Evolutionary conservation across 1,284 basidiomycete species (phyloP), one percentile per base, ranked within the genome.

Genomic region (Puccinia triticina): DNA sequence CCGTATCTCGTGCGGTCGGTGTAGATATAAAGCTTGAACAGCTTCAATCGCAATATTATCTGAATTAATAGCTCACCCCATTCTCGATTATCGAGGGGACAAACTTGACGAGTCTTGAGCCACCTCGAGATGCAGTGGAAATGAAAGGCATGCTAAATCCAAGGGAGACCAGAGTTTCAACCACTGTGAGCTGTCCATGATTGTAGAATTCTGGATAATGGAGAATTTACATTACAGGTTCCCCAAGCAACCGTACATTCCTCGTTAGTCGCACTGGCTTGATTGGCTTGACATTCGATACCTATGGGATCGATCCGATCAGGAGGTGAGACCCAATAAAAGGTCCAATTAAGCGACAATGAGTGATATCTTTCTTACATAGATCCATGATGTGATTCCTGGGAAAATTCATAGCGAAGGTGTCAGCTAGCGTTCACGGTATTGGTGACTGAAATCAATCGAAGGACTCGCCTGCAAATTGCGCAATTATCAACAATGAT

Each of bases 201-300:
- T 66, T 11, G 16, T 61, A 12, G 1, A 55, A 16, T 34, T n/a
- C 23, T 40, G 0, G 53, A 48, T 34, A 29, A 77, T 10, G 48
- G 75, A 48, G 43, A 48, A 77, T 88, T 93, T 86, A 97, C 96
- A 88, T 99, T 99, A 88, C 96, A 99, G 83, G 96, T 96, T 83
- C 96, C 96, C 96, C 96, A 99, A 0, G 97, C 97, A 5, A 97
- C 96, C 83, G 96, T 98, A 87, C 97, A 99, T 86, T 98, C 96
- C 86, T 98, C 96, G 85, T 92, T 95, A 16, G 94, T 95, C 18
- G 95, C 93, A 32, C 94, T 96, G 12, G 96, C 94, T 88, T 98
- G 97, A 88, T 99, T 99, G 55, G 97, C 97, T 88, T 99, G 97
- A 88, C 97, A 99, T 88, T 99, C 97, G 87, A 99, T 99, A 89